Evolutionary conservation across 345 rosid genomes (phyloP).

Genomic region (Psidium friedrichsthalianum): DNA sequence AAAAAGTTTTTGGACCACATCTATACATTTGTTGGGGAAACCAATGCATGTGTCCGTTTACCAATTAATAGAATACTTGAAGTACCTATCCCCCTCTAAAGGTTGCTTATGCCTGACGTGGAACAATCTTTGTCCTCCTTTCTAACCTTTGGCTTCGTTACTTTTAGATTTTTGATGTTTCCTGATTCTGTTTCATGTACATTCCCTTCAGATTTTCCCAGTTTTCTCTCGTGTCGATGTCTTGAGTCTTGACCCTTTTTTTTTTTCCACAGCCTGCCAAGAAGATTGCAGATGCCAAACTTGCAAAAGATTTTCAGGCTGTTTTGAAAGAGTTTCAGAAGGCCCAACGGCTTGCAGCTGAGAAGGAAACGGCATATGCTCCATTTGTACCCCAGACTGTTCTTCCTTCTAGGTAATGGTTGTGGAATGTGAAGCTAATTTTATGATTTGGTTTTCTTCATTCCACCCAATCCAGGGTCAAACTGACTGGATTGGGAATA

Average conservation of each 20-base stretch:
- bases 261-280: slow-evolving; percentile 1
- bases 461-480: background rate
- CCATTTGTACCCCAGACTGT: slow-evolving; percentile 16
- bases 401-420: slow-evolving; percentile 1
- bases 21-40: background rate
- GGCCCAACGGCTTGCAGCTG: slow-evolving; percentile 17
- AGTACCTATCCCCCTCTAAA: background rate
- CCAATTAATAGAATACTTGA: background rate
- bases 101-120: background rate
- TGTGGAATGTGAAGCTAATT: background rate
- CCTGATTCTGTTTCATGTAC: background rate
- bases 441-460: background rate
- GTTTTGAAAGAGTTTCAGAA: slow-evolving; percentile 13
- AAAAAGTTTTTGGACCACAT: background rate
- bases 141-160: background rate
- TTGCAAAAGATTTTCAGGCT: slow-evolving; percentile 15
- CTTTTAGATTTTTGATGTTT: background rate
- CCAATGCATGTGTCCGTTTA: background rate
- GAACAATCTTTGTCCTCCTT: background rate
- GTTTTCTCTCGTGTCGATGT: background rate
- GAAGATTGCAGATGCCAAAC: slow-evolving; percentile 15
- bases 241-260: background rate
- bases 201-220: background rate
- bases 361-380: slow-evolving; percentile 11
- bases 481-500: background rate